Evolutionary conservation across 352 stramenopile species (phyloP).

Genomic region (Nothophytophthora sp.): DNA sequence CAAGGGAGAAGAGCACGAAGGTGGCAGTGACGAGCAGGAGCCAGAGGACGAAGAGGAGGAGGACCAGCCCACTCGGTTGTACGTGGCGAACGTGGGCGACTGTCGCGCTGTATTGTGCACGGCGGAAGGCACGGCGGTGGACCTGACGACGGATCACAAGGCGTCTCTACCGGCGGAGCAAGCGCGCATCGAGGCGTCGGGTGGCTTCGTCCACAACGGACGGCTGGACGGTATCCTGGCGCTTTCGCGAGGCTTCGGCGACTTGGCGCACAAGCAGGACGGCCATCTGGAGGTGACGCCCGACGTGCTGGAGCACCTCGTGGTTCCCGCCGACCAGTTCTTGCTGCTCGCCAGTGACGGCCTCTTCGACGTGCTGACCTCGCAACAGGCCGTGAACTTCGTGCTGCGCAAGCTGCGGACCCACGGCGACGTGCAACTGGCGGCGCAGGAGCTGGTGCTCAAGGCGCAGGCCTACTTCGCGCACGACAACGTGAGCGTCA

Average conservation of each 20-base stretch:
- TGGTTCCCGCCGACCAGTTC: constrained; percentile 83
- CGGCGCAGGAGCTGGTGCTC: constrained; percentile 85
- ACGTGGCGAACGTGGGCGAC: constrained; percentile 90
- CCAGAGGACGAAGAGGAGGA: constrained; percentile 13
- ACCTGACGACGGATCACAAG: constrained; percentile 90
- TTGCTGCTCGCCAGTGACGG: constrained; percentile 91
- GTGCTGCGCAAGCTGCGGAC: constrained; percentile 85
- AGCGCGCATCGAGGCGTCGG: constrained; percentile 73
- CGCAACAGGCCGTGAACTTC: constrained; percentile 91
- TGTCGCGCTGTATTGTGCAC: constrained; percentile 89
- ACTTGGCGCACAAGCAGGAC: constrained; percentile 88
- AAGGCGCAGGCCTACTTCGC: constrained; percentile 90
- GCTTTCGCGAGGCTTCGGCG: constrained; percentile 90
- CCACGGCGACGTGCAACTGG: constrained; percentile 89
- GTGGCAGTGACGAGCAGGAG: neutral
- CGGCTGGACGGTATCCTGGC: constrained; percentile 87
- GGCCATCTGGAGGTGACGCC: constrained; percentile 86
- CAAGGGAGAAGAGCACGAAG: constrained; percentile 1
- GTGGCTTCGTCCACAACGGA: constrained; percentile 89
- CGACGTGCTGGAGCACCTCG: constrained; percentile 71
- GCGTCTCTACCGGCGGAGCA: constrained; percentile 76
- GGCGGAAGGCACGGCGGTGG: constrained; percentile 63
- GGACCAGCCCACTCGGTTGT: constrained; percentile 53
- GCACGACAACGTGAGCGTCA: constrained; percentile 91
- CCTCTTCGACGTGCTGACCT: constrained; percentile 91